Percentiles rank a stretch among this genome's conserved stretches.
Conservation (phyloP, 2,329 filamentous ascomycete genomes). For the Talaromyces sp. region DNA sequence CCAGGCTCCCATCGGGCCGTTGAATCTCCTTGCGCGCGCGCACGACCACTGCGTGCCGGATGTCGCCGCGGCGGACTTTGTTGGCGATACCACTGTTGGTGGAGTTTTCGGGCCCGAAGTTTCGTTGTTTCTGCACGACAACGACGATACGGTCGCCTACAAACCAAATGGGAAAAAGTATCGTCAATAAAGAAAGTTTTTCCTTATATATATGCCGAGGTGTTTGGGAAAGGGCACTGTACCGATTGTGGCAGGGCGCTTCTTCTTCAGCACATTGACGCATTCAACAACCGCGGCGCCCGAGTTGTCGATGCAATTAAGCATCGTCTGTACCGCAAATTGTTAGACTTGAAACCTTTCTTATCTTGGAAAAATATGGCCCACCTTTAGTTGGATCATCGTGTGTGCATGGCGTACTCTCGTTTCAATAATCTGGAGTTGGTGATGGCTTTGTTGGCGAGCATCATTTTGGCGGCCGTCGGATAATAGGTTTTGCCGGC, state of each 20-base stretch:
- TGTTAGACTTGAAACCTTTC: no score
- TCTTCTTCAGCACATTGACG: constrained; percentile 85
- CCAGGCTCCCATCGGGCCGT: constrained; percentile 79
- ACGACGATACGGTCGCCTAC: constrained; percentile 93
- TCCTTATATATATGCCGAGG: background rate
- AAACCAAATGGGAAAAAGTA: background rate
- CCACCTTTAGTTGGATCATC: constrained; percentile 88
- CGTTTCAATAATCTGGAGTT: constrained; percentile 12
- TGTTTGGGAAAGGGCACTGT: constrained; percentile 25
- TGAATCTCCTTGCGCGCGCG: constrained; percentile 84
- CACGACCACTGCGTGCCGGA: constrained; percentile 92
- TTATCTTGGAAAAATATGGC: no score
- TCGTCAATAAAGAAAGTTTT: background rate
- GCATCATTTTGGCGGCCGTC: background rate
- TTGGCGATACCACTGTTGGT: constrained; percentile 71
- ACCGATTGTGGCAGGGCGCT: constrained; percentile 82
- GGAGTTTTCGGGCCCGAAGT: constrained; percentile 65
- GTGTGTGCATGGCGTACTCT: constrained; percentile 38
- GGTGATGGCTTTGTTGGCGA: background rate
- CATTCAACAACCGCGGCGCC: constrained; percentile 97
- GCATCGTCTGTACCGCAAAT: constrained; percentile 70
- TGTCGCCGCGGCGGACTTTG: constrained; percentile 95
- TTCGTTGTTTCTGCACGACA: constrained; percentile 93
- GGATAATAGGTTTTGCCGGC: background rate
- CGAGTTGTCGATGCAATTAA: constrained; percentile 99